These are phyloP conservation scores for Pleurotus eryngii DNA, from an alignment of 768 basidiomycete genomes.

Conservation along the genomic window DNA sequence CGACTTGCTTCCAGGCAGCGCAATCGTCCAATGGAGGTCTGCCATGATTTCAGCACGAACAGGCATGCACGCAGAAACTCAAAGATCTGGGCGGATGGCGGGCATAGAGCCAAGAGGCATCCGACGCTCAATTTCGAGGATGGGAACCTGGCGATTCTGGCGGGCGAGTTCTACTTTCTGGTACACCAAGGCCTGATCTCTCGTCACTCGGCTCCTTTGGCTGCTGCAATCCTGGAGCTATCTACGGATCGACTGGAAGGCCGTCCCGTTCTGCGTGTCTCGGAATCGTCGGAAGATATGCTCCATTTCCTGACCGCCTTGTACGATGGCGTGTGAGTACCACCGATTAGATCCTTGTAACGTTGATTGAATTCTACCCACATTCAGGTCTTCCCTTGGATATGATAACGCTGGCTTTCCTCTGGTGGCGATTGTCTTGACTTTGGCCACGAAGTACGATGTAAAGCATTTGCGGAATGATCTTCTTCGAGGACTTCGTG, in stretches of 20 bases:
- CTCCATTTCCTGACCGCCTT: constrained; percentile 57
- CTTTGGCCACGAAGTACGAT: constrained; percentile 62
- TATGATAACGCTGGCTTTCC: constrained; percentile 49
- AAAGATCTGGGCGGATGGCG: constrained; percentile 7
- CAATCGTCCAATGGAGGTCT: background rate
- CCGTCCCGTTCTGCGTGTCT: constrained; percentile 49
- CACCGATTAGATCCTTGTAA: background rate
- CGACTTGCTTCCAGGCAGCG: too few relatives aligned
- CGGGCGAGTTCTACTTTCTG: constrained; percentile 57
- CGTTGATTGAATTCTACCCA: constrained; percentile 12
- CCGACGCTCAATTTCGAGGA: constrained; percentile 61
- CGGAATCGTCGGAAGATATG: constrained; percentile 56
- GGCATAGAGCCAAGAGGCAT: constrained; percentile 34
- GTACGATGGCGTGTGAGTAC: constrained; percentile 68
- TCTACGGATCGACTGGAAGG: constrained; percentile 46
- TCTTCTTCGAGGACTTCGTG: constrained; percentile 48
- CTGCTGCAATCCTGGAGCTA: constrained; percentile 21
- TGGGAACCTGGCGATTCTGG: constrained; percentile 64
- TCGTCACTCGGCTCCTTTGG: constrained; percentile 57
- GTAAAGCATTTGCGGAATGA: constrained; percentile 56
- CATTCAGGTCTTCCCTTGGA: constrained; percentile 40
- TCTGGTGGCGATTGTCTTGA: constrained; percentile 53
- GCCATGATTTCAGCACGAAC: constrained; percentile 47
- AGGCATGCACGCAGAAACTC: constrained; percentile 24
- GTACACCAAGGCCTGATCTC: constrained; percentile 66